These are phyloP conservation scores for Persicaria tinctoria DNA, from an alignment of 148 eudicot genomes.

Conservation along the genomic window DNA sequence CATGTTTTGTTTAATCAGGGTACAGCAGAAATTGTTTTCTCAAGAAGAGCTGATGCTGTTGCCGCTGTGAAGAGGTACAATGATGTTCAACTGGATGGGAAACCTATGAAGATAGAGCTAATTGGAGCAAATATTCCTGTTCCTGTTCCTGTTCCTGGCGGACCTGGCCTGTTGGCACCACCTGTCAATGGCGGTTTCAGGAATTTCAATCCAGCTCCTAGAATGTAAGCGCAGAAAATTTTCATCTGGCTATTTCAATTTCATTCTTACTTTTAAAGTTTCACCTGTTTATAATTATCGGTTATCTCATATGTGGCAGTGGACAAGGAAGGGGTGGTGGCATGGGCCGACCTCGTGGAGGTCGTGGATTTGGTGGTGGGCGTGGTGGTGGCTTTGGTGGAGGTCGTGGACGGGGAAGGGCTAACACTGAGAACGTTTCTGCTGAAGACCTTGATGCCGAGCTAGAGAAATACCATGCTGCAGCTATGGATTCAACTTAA, in stretches of 20 bases:
- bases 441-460: constrained; percentile 93
- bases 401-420: constrained; percentile 40
- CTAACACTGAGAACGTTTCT: constrained; percentile 52
- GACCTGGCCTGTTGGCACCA: constrained; percentile 6
- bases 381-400: constrained; percentile 48
- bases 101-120: constrained; percentile 85
- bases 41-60: constrained; percentile 65
- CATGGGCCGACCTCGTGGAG: constrained; percentile 50
- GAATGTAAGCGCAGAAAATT: constrained; percentile 17
- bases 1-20: constrained; percentile 36
- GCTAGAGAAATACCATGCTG: constrained; percentile 78
- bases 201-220: constrained; percentile 15
- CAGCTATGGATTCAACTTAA: constrained; percentile 42
- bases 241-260: background rate
- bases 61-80: constrained; percentile 81
- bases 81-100: constrained; percentile 88
- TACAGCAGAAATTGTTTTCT: constrained; percentile 76
- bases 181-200: background rate
- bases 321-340: constrained; percentile 69
- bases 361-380: constrained; percentile 41
- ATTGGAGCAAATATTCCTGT: constrained; percentile 23
- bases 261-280: background rate
- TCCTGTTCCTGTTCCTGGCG: background rate
- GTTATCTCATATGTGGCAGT: constrained; percentile 27
- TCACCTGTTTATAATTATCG: background rate